phyloP scores from a whole-genome alignment of 2,329 filamentous ascomycete genomes.

The Aspergillus sp. region DNA sequence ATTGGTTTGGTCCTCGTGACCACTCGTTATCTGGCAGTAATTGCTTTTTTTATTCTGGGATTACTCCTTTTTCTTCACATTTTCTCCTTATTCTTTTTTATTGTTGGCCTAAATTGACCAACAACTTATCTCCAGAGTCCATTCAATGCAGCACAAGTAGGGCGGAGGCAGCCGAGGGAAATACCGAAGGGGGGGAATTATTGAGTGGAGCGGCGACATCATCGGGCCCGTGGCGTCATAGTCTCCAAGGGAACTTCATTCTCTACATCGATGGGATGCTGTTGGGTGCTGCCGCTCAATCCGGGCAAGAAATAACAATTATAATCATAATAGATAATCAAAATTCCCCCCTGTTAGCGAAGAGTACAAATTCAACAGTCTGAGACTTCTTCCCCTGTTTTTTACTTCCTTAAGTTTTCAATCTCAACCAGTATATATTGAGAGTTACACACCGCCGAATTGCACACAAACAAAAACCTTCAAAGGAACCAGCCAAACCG shows the following conservation, averaged over 20 bases:
- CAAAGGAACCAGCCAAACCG: not conserved
- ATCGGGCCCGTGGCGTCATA: constrained; percentile 11
- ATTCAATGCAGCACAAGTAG: not conserved
- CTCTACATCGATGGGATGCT: not conserved
- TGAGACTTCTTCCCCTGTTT: not conserved
- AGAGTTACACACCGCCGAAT: not conserved
- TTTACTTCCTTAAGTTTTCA: not conserved
- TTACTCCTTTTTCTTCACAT: not conserved
- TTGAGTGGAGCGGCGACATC: constrained; percentile 14
- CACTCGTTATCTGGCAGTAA: not conserved
- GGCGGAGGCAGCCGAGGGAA: constrained; percentile 3
- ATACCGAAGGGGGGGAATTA: not conserved
- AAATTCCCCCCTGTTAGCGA: not conserved
- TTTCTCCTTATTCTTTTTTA: not conserved
- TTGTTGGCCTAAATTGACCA: not conserved
- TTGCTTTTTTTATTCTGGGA: not conserved
- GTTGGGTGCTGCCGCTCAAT: too few relatives aligned
- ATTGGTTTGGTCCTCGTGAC: not conserved
- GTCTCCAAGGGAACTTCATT: constrained; percentile 12
- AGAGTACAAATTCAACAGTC: not conserved
- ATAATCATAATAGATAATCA: not conserved
- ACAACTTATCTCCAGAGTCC: too few relatives aligned
- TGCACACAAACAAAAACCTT: not conserved
- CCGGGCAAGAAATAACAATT: too few relatives aligned
- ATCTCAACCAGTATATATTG: not conserved